These are phyloP conservation scores for Chlorophyllum brunneum DNA, from an alignment of 768 basidiomycete species.

Conservation along the genomic window DNA sequence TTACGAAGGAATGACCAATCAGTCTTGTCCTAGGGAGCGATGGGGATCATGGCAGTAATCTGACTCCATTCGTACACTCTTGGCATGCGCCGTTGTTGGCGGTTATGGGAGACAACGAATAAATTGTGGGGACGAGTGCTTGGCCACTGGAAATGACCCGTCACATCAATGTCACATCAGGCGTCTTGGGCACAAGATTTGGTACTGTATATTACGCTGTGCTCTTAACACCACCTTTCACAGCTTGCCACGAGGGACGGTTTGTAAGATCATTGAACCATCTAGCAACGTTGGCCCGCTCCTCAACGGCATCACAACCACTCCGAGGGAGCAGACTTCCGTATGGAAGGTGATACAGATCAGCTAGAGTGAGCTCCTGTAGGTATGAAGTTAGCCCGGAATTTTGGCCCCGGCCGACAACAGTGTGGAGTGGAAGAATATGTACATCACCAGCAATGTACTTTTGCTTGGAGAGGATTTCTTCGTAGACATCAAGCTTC, in stretches of 20 bases:
- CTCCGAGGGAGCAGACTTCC: constrained; percentile 22
- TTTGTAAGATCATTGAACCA: constrained; percentile 21
- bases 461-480: constrained; percentile 50
- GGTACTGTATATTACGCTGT: too few species aligned
- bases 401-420: not conserved
- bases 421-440: not conserved
- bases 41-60: too few species aligned
- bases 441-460: constrained; percentile 52
- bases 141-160: too few species aligned
- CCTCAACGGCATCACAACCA: constrained; percentile 25
- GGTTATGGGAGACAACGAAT: too few species aligned
- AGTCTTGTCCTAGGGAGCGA: too few species aligned
- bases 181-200: too few species aligned
- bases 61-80: too few species aligned
- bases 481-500: constrained; percentile 52
- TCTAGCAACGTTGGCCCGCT: constrained; percentile 36
- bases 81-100: too few species aligned
- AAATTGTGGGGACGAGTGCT: too few species aligned
- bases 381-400: too few species aligned
- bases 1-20: too few species aligned
- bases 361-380: constrained; percentile 40
- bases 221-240: constrained; percentile 19
- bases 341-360: constrained; percentile 42
- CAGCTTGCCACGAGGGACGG: constrained; percentile 21
- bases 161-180: too few species aligned